Percentiles rank a stretch among this genome's conserved stretches.
Evolutionary conservation across 371 early-diverging fungal genomes (phyloP).

Genomic region (Umbelopsis sp.): DNA sequence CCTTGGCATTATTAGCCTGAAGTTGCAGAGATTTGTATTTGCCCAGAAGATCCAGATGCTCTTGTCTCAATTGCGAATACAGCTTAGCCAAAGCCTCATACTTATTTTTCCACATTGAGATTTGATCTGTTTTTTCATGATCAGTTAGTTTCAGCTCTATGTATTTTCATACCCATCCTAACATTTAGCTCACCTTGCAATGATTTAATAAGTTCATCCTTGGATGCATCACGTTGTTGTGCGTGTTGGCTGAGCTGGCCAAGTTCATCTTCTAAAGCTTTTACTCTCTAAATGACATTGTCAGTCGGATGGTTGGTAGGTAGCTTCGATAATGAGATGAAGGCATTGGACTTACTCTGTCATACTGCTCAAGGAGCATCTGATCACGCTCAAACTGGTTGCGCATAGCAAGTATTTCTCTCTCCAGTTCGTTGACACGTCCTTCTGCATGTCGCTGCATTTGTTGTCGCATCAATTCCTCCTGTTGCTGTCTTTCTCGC

Average conservation of each 20-base stretch:
- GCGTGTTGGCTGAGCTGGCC: constrained; percentile 68
- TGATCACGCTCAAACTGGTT: constrained; percentile 86
- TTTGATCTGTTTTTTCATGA: constrained; percentile 51
- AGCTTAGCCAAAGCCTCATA: constrained; percentile 92
- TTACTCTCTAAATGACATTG: constrained; percentile 51
- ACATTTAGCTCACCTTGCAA: constrained; percentile 64
- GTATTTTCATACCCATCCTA: background rate
- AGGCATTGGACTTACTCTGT: constrained; percentile 50
- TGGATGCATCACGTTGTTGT: constrained; percentile 71
- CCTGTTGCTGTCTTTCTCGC: constrained; percentile 68
- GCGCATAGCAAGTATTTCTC: constrained; percentile 74
- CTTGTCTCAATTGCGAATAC: constrained; percentile 94
- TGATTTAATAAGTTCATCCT: constrained; percentile 75
- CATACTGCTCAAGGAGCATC: constrained; percentile 83
- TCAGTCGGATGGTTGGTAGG: background rate
- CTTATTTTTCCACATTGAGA: constrained; percentile 88
- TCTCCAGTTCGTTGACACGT: constrained; percentile 76
- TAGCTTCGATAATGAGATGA: too few species aligned
- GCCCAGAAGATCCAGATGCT: constrained; percentile 90
- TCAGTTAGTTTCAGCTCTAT: background rate
- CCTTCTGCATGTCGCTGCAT: constrained; percentile 77
- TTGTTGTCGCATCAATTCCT: constrained; percentile 73
- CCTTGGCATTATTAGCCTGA: constrained; percentile 80
- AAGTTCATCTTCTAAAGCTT: constrained; percentile 84
- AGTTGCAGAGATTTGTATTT: constrained; percentile 84